Evolutionary conservation across 495 filamentous ascomycete genomes (phyloP), one percentile per base, ranked within the genome.

Genomic region (Xylaria flabelliformis): DNA sequence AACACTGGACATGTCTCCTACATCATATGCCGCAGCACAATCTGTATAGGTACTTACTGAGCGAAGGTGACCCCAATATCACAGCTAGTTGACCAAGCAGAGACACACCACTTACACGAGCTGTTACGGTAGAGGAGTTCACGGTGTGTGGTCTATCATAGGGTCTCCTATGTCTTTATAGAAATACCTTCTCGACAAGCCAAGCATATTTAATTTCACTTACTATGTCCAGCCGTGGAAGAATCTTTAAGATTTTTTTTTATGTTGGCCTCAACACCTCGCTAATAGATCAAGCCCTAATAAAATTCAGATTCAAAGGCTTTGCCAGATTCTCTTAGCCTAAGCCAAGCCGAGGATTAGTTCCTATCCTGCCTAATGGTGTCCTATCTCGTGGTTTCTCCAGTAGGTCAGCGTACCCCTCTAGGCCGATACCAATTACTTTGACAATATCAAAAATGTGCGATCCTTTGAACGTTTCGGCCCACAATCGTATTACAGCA

Each of bases 401-500:
- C 70, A 92, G 74, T 67, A 91, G 78, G 74, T 92, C 88, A 1
- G 89, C 90, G 77, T 91, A 92, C 3, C 86, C 84, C 71, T 90
- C 88, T 74, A 92, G 79, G 0, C 87, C 87, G 39, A 84, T 82
- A 4, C 89, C 90, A 74, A 92, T 90, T 34, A 90, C 82, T 76
- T 86, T 86, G 2, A 92, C 88, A 72, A 92, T 87, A 62, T 90
- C 89, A 80, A 91, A 92, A 19, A 90, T 89, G 74, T 91, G 90
- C 24, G 87, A 87, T 5, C 89, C 90, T 68, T 88, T 91, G 74
- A 92, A 92, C 42, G 90, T 86, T 71, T 90, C 86, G 0, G 90
- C 90, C 91, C 91, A 93, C 8, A 93, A 80, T 46, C 89, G 80
- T 6, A 91, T 86, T 6, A 92, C 88, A 0, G 87, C 87, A 6